Base-by-base conservation (phyloP, 768 basidiomycete genomes). In the Lentinus tigrinus region DNA sequence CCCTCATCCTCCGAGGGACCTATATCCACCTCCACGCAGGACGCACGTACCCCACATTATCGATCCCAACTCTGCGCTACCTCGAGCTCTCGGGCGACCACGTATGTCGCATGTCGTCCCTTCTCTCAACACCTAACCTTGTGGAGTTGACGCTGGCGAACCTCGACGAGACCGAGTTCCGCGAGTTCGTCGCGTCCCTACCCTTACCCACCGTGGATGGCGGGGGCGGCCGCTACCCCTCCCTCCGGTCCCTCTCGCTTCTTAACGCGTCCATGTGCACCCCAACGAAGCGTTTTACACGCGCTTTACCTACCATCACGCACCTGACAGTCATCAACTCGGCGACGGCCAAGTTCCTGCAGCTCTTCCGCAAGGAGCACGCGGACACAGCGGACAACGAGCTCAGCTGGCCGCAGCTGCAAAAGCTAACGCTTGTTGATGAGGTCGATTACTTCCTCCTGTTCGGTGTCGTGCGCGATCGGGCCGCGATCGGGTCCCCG, bases 141-240 rank as follows among this genome's bases (percentile, higher is more conserved):
- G 52, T 62, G 37, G 56, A 58, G 50, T 62, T 67, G 42, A 56
- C 62, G 37, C 66, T 67, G 46, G 66, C 66, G 43, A 67, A 67
- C 54, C 62, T 67, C 11, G 66, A 67, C 59, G 64, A 67, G 54
- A 60, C 61, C 52, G 66, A 67, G 58, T 67, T 65, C 56, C 66
- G 66, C 62, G 66, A 65, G 47, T 58, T 67, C 46, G 59, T 65
- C 46, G 57, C 55, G 31, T 63, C 56, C 31, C 64, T 67, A 11
- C 60, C 56, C 28, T 11, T 40, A 19, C 38, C 58, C 24, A 44
- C 24, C 40, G 38, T 37, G n/a, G 49, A 43, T 28, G 28, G 47
- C 37, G 46, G 34, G n/a, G 51, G 57, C 24, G 43, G 47, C 24
- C 62, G 61, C 7, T 65, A 67, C 58, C 62, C 66, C 14, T 40